phyloP scores from a whole-genome alignment of 2,329 filamentous ascomycete genomes.

The Scytalidium lignicola region DNA sequence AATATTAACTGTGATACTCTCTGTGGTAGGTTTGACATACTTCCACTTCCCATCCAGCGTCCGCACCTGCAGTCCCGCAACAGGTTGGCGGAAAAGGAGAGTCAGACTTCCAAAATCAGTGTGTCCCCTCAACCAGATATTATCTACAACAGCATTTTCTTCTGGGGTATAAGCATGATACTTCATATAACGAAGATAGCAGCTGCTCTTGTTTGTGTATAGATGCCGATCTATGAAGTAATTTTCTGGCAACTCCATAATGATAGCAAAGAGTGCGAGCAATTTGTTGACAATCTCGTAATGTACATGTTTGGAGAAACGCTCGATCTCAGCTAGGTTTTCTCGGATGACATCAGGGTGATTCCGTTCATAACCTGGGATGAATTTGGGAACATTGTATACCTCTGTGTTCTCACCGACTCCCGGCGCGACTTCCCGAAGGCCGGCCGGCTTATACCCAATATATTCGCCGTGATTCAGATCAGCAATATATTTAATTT shows the following conservation, averaged over 20 bases:
- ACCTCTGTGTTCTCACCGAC: constrained; percentile 48
- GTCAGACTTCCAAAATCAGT: constrained; percentile 32
- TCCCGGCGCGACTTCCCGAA: constrained; percentile 5
- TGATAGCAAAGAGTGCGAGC: constrained; percentile 52
- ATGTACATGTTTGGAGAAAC: constrained; percentile 34
- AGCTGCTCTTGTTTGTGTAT: constrained; percentile 50
- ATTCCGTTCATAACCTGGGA: constrained; percentile 33
- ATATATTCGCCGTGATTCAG: constrained; percentile 45
- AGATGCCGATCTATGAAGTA: constrained; percentile 47
- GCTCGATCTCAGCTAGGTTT: constrained; percentile 47
- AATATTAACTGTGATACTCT: constrained; percentile 43
- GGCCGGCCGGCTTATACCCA: constrained; percentile 39
- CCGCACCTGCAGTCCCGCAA: constrained; percentile 32
- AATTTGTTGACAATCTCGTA: constrained; percentile 52
- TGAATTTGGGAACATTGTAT: constrained; percentile 54
- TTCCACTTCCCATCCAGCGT: constrained; percentile 41
- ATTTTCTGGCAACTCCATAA: constrained; percentile 54
- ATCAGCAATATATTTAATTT: constrained; percentile 49
- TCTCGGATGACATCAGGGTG: constrained; percentile 43
- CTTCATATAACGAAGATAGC: constrained; percentile 56
- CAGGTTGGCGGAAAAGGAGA: constrained; percentile 33
- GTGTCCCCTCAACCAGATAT: constrained; percentile 41
- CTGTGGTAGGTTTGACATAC: constrained; percentile 42
- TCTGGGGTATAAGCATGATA: constrained; percentile 43
- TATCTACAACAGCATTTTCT: constrained; percentile 38